A percentile compares a stretch with the other conserved stretches of the same genome.
These are phyloP conservation scores for Plenodomus biglobosus DNA, from an alignment of 2,329 filamentous ascomycete species.

Conservation along the genomic window DNA sequence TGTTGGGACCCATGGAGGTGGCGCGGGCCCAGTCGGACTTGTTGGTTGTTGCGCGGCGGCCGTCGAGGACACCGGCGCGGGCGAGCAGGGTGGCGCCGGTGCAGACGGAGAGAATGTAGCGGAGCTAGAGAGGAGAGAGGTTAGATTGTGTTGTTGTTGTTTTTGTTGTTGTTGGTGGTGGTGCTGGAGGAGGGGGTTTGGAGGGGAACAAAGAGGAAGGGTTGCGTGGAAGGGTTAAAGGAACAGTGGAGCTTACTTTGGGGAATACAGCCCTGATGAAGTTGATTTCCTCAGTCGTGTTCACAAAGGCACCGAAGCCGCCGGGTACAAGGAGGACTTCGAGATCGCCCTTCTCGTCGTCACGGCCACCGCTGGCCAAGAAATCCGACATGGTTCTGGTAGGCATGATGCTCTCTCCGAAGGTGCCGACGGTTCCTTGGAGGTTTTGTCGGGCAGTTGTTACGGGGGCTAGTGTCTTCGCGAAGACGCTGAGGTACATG, in stretches of 20 bases:
- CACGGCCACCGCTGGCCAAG: constrained; percentile 35
- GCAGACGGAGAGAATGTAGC: constrained; percentile 65
- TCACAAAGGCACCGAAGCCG: constrained; percentile 53
- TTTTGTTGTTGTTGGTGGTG: too few relatives aligned
- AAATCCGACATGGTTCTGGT: constrained; percentile 57
- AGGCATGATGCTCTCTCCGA: constrained; percentile 48
- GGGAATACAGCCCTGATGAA: constrained; percentile 55
- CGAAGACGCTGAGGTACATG: constrained; percentile 23
- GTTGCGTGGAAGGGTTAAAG: constrained; percentile 16
- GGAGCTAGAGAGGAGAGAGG: too few relatives aligned
- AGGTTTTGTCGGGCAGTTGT: constrained; percentile 21
- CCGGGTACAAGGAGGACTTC: constrained; percentile 68
- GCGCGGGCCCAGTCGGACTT: constrained; percentile 58
- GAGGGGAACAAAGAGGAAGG: background rate
- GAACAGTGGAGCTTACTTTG: constrained; percentile 36
- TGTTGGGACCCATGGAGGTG: constrained; percentile 52
- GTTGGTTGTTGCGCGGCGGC: constrained; percentile 65
- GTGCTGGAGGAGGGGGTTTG: background rate
- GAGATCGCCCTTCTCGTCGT: constrained; percentile 38
- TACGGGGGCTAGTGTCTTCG: constrained; percentile 34
- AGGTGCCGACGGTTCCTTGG: constrained; percentile 18
- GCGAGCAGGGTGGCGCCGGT: constrained; percentile 64
- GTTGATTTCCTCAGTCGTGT: constrained; percentile 44
- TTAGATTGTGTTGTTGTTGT: too few relatives aligned
- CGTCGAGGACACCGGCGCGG: constrained; percentile 61